A percentile compares a stretch with the other conserved stretches of the same genome.
Evolutionary conservation across 1,139 yeast genomes (phyloP).

Genomic region (Blastobotrys ciferrii): DNA sequence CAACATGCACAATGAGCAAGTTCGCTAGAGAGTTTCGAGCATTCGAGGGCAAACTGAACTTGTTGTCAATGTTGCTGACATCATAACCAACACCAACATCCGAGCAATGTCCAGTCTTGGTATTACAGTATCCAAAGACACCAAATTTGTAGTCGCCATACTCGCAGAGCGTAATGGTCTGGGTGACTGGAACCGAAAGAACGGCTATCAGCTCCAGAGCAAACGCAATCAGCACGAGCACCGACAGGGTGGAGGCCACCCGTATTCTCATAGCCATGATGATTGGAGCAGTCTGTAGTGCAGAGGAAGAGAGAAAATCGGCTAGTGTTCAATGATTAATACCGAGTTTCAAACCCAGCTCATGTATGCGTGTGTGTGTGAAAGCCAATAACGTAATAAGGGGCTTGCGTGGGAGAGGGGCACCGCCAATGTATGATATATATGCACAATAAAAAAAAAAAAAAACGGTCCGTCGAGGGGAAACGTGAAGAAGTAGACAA

Average conservation of each 20-base stretch:
- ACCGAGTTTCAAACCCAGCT: not conserved
- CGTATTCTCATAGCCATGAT: constrained; percentile 37
- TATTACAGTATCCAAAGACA: constrained; percentile 75
- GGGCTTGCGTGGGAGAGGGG: not conserved
- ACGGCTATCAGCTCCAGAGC: constrained; percentile 54
- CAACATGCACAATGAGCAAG: constrained; percentile 73
- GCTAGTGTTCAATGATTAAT: not conserved
- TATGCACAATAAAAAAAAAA: too few species aligned
- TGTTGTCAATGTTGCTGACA: constrained; percentile 33
- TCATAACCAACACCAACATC: constrained; percentile 50
- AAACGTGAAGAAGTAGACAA: not conserved
- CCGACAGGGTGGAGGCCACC: constrained; percentile 42
- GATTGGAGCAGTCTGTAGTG: not conserved
- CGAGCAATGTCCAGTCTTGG: constrained; percentile 48
- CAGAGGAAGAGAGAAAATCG: not conserved
- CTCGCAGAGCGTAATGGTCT: constrained; percentile 48
- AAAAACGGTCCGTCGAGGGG: not conserved
- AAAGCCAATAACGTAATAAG: not conserved
- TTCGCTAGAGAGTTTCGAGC: constrained; percentile 68
- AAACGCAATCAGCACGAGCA: constrained; percentile 48
- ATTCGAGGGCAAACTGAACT: constrained; percentile 51
- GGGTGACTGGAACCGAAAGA: constrained; percentile 62
- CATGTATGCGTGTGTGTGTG: not conserved
- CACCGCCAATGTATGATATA: not conserved
- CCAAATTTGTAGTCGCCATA: constrained; percentile 65